Evolutionary conservation across 2,329 filamentous ascomycete species (phyloP).

Genomic region (Penicillium expansum): DNA sequence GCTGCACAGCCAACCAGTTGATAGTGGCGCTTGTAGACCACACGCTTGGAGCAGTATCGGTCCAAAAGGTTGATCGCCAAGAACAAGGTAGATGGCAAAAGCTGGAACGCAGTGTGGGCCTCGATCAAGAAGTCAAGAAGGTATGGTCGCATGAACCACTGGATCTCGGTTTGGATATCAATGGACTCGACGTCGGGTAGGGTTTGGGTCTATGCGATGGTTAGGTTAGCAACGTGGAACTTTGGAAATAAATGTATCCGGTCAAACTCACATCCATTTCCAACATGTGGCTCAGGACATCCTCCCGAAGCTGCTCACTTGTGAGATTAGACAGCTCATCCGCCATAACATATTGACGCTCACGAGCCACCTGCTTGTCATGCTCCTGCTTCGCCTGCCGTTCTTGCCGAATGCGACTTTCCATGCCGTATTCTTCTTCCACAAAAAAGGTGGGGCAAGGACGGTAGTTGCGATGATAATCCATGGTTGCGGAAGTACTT

Average conservation of each 20-base stretch:
- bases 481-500: conserved; percentile 48
- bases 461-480: conserved; percentile 57
- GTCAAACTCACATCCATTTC: conserved; percentile 71
- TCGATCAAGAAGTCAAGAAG: conserved; percentile 97
- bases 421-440: conserved; percentile 56
- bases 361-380: conserved; percentile 72
- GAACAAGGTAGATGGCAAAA: conserved; percentile 92
- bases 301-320: conserved; percentile 87
- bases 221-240: background rate
- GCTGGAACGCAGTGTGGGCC: conserved; percentile 89
- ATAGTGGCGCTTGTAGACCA: conserved; percentile 99
- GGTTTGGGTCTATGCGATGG: conserved; percentile 65
- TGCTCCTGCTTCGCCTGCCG: conserved; percentile 64
- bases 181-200: conserved; percentile 95
- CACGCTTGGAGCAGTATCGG: conserved; percentile 93
- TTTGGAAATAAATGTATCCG: background rate
- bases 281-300: conserved; percentile 90
- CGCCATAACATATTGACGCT: conserved; percentile 82
- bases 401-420: conserved; percentile 48
- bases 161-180: conserved; percentile 98
- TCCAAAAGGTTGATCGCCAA: conserved; percentile 95
- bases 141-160: conserved; percentile 99
- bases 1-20: conserved; percentile 96
- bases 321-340: conserved; percentile 83
- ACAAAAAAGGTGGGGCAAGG: conserved; percentile 69